Evolutionary conservation across 2,329 filamentous ascomycete species (phyloP), one percentile per base, ranked within the genome.

Genomic region (Pseudogymnoascus sp.): DNA sequence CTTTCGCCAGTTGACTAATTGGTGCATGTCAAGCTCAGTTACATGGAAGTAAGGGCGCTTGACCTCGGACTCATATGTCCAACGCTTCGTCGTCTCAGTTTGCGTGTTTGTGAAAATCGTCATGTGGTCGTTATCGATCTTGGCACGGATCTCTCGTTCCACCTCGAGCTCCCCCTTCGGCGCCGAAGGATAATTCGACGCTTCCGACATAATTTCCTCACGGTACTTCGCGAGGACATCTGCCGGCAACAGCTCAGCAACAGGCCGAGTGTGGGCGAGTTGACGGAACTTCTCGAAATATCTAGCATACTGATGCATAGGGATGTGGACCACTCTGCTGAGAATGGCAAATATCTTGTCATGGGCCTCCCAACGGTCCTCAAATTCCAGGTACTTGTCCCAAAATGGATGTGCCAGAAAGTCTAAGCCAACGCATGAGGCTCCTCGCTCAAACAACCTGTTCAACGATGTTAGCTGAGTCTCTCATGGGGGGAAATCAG

Each of bases 301-400:
- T 33, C 92, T 85, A 18, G 90, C 88, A 78, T 97, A 97, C 72
- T 97, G 92, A 72, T 97, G 92, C 84, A 96, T 90, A 0, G 94
- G 93, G 60, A 97, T 92, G 70, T 89, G 84, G 61, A 96, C 89
- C 62, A 97, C 83, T 61, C 92, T 89, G 64, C 82, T 82, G 60
- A 96, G 82, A 62, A 99, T 90, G 40, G 84, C 85, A 69, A 95
- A 96, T 61, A 97, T 90, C 70, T 86, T 90, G 66, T 95, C 90
- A 12, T 88, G 84, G 0, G 88, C 86, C 70, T 96, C 92, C 65
- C 93, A 81, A 1, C 92, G 88, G 73, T 97, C 92, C 73, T 97
- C 94, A 70, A 95, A 97, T 73, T 97, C 94, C 66, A 99, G 85
- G 72, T 96, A 99, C 76, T 96, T 97, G 75, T 99, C 94, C 94